Conservation (phyloP, 352 stramenopile genomes). For the Phytopythium kandeliae region DNA sequence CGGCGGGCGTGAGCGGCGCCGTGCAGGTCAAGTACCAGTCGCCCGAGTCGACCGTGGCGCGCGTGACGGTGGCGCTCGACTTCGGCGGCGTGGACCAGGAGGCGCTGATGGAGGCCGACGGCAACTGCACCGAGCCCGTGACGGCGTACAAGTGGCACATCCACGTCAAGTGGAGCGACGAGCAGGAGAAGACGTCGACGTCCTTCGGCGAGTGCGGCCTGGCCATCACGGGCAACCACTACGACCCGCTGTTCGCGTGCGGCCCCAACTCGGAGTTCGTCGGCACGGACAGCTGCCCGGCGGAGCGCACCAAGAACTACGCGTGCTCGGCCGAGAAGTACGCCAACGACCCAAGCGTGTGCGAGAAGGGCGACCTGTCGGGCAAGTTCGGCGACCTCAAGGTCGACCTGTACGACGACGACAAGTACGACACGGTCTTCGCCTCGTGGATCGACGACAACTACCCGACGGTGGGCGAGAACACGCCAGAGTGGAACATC, state of each 20-base stretch:
- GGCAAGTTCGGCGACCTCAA: constrained; percentile 48
- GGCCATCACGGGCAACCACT: constrained; percentile 42
- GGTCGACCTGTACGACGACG: too few relatives aligned
- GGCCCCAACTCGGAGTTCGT: constrained; percentile 40
- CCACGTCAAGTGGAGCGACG: constrained; percentile 44
- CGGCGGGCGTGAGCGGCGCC: constrained; percentile 26
- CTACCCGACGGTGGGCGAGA: constrained; percentile 27
- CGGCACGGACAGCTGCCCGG: constrained; percentile 17
- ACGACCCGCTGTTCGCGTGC: constrained; percentile 41
- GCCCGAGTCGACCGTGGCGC: constrained; percentile 2
- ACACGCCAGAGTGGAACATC: constrained; percentile 39
- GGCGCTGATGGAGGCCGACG: constrained; percentile 21
- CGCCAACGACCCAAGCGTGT: constrained; percentile 23
- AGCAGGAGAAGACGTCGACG: too few relatives aligned
- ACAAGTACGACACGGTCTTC: constrained; percentile 2
- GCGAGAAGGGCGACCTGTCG: constrained; percentile 52
- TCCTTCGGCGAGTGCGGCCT: constrained; percentile 38
- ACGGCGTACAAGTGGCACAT: constrained; percentile 55
- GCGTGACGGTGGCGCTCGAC: constrained; percentile 33
- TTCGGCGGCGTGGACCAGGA: constrained; percentile 26
- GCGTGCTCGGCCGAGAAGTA: constrained; percentile 37
- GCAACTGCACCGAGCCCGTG: constrained; percentile 30
- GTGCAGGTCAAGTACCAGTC: constrained; percentile 33
- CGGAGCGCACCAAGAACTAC: constrained; percentile 30
- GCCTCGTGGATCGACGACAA: constrained; percentile 18